Evolutionary conservation across 331 rosid genomes (phyloP).

Genomic region (Pyracantha coccinea): DNA sequence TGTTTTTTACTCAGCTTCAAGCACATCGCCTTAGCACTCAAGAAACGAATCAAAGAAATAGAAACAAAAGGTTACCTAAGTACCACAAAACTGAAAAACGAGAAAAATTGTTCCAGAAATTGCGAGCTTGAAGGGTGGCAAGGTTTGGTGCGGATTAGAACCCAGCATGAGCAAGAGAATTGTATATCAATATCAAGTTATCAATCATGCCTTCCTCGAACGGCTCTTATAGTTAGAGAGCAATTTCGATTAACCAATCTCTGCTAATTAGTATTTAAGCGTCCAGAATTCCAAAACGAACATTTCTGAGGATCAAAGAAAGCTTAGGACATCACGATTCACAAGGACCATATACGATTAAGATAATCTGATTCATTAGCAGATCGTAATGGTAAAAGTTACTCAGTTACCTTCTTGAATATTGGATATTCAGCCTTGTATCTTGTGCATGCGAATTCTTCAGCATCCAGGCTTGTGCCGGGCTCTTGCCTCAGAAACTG

Average conservation of each 20-base stretch:
- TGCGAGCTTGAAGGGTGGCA: not conserved
- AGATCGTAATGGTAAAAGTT: not conserved
- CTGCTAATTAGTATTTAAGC: too few relatives aligned
- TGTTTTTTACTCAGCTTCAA: not conserved
- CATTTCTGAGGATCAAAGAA: not conserved
- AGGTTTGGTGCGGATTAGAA: not conserved
- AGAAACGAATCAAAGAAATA: not conserved
- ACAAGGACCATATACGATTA: not conserved
- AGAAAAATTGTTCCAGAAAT: not conserved
- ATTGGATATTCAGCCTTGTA: constrained; percentile 88
- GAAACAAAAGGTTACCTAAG: not conserved
- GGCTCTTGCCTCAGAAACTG: constrained; percentile 91
- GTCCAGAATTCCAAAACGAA: not conserved
- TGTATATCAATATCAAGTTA: not conserved
- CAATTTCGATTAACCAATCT: too few relatives aligned
- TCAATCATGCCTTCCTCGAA: not conserved
- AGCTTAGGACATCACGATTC: not conserved
- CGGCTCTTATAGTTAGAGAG: too few relatives aligned
- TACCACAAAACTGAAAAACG: not conserved
- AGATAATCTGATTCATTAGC: not conserved
- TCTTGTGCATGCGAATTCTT: constrained; percentile 66
- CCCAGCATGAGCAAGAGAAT: not conserved
- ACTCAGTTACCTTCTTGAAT: constrained; percentile 59
- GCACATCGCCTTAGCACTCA: not conserved
- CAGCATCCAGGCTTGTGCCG: constrained; percentile 64